These are phyloP conservation scores for Eucalyptus rudis DNA, from an alignment of 345 rosid genomes.

Conservation along the genomic window DNA sequence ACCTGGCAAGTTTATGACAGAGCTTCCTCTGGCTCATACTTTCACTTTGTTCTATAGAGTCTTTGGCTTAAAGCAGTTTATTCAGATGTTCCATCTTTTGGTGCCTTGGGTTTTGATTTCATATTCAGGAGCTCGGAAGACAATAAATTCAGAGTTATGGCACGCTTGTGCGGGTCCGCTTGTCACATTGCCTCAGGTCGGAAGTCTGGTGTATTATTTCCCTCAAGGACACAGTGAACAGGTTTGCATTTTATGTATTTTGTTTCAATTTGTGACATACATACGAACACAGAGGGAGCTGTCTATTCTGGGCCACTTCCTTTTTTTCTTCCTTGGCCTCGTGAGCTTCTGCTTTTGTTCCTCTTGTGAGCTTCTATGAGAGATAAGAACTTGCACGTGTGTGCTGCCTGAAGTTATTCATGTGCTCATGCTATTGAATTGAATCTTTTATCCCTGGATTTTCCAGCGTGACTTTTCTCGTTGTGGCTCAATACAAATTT, in stretches of 20 bases:
- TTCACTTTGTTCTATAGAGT: not conserved
- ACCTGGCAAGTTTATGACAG: not conserved
- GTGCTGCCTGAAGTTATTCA: not conserved
- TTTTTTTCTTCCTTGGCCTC: not conserved
- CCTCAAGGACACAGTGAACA: constrained; percentile 99
- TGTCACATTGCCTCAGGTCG: constrained; percentile 88
- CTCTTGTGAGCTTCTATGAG: not conserved
- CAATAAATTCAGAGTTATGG: constrained; percentile 89
- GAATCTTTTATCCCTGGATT: not conserved
- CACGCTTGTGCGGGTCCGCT: constrained; percentile 99
- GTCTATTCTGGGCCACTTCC: not conserved
- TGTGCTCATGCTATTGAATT: not conserved
- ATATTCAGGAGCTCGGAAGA: constrained; percentile 50
- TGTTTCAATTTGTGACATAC: not conserved
- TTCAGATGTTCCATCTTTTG: not conserved
- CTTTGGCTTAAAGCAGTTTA: not conserved
- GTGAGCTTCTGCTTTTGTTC: not conserved
- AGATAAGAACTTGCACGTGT: not conserved
- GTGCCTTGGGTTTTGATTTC: not conserved
- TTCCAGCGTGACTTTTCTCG: not conserved
- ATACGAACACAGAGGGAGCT: not conserved
- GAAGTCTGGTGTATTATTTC: constrained; percentile 85
- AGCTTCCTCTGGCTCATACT: not conserved
- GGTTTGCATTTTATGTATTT: constrained; percentile 32
- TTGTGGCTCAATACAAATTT: not conserved